Evolutionary conservation across 1,284 basidiomycete species (phyloP).

Genomic region (Naganishia liquefaciens): DNA sequence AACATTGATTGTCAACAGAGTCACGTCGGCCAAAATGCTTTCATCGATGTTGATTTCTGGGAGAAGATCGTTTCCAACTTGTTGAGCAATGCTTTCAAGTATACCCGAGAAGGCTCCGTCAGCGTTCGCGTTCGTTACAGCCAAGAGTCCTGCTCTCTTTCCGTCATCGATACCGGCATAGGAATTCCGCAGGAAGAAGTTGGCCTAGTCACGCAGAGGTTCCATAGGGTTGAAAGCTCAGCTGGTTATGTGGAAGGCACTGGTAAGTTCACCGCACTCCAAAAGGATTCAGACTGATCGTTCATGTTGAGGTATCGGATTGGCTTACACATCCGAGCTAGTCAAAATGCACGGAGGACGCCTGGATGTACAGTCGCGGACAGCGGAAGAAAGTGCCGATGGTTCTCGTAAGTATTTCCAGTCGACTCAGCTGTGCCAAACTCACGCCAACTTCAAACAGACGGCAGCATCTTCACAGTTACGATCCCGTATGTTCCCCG

Average conservation of each 20-base stretch:
- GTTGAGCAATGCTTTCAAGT: constrained; percentile 55
- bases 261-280: constrained; percentile 40
- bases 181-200: constrained; percentile 53
- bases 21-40: constrained; percentile 42
- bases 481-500: constrained; percentile 38
- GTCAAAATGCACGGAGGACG: constrained; percentile 55
- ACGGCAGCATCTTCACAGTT: constrained; percentile 49
- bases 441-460: constrained; percentile 29
- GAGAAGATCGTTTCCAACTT: constrained; percentile 56
- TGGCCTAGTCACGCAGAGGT: constrained; percentile 49
- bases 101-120: constrained; percentile 46
- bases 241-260: constrained; percentile 52
- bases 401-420: constrained; percentile 43
- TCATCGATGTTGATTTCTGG: constrained; percentile 54
- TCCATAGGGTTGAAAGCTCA: constrained; percentile 50
- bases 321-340: constrained; percentile 50
- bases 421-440: constrained; percentile 32
- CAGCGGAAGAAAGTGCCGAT: constrained; percentile 42
- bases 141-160: constrained; percentile 39
- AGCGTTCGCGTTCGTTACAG: constrained; percentile 42
- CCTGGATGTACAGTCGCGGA: constrained; percentile 51
- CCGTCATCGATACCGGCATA: constrained; percentile 53
- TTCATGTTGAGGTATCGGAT: constrained; percentile 34
- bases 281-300: constrained; percentile 36
- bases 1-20: constrained; percentile 49